Percentiles rank a stretch among this genome's conserved stretches.
Conservation (phyloP, 1,139 yeast species). For the Kazachstania sp. region DNA sequence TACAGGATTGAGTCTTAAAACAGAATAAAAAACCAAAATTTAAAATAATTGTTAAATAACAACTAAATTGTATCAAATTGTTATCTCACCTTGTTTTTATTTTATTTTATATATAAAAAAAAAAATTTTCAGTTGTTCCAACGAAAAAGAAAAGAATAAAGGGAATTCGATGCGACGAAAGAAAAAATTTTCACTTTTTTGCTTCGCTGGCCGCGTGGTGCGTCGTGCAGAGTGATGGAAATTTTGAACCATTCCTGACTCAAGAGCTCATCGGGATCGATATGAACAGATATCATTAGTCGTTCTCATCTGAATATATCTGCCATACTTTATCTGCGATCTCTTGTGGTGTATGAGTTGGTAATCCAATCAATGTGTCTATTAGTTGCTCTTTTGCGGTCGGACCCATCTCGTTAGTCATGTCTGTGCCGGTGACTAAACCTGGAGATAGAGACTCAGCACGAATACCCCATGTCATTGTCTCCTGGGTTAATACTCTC, state of each 20-base stretch:
- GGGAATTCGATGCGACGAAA: too few species aligned
- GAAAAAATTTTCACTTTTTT: neutral
- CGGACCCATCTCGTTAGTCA: slow-evolving; percentile 36
- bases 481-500: slow-evolving; percentile 52
- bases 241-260: too few species aligned
- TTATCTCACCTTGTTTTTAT: neutral
- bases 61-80: neutral
- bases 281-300: neutral
- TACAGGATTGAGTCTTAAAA: neutral
- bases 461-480: slow-evolving; percentile 41
- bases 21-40: neutral
- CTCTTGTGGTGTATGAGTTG: slow-evolving; percentile 5
- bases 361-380: slow-evolving; percentile 6
- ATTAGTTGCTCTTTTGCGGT: slow-evolving; percentile 9
- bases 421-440: slow-evolving; percentile 61
- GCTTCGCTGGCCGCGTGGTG: neutral
- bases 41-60: neutral
- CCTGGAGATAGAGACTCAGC: slow-evolving; percentile 72
- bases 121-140: neutral
- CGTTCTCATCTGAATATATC: neutral
- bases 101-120: neutral
- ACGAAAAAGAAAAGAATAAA: neutral
- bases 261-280: too few species aligned
- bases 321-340: slow-evolving; percentile 10
- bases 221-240: too few species aligned